Conservation (phyloP, 2,329 filamentous ascomycete species). For the Sporothrix humicola region DNA sequence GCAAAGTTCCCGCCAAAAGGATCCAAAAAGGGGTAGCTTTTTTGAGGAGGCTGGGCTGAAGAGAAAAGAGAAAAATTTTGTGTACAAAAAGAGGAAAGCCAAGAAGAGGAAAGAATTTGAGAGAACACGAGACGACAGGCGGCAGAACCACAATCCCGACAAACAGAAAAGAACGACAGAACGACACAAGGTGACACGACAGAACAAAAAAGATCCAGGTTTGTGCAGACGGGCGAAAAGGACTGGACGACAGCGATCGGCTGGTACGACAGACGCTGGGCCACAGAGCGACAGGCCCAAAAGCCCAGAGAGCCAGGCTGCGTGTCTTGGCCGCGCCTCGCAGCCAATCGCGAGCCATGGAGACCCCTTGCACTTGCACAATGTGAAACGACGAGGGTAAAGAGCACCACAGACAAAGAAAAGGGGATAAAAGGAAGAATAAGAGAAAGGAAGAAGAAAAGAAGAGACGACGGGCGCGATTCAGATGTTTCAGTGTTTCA, state of each 20-base stretch:
- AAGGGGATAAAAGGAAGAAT: not conserved
- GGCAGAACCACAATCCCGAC: too few relatives aligned
- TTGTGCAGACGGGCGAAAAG: not conserved
- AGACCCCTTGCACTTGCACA: conserved; percentile 24
- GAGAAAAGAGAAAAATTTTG: not conserved
- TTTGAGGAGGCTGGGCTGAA: not conserved
- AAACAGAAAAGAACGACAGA: not conserved
- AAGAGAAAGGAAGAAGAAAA: not conserved
- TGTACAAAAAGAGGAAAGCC: too few relatives aligned
- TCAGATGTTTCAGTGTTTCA: conserved; percentile 29
- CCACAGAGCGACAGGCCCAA: not conserved
- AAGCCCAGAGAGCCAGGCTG: not conserved
- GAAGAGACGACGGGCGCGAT: conserved; percentile 13
- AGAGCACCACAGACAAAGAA: conserved; percentile 34
- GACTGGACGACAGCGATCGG: conserved; percentile 24
- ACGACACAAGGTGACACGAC: not conserved
- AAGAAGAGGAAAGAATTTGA: not conserved
- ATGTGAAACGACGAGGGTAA: conserved; percentile 29
- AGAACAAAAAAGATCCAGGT: not conserved
- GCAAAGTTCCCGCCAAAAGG: not conserved
- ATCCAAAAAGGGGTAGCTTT: not conserved
- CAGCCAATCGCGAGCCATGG: conserved; percentile 13
- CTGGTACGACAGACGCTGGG: conserved; percentile 12
- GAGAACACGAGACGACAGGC: not conserved
- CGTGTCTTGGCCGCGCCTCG: conserved; percentile 20